phyloP scores from a whole-genome alignment of 345 rosid species.

The Melastoma malabathricum region DNA sequence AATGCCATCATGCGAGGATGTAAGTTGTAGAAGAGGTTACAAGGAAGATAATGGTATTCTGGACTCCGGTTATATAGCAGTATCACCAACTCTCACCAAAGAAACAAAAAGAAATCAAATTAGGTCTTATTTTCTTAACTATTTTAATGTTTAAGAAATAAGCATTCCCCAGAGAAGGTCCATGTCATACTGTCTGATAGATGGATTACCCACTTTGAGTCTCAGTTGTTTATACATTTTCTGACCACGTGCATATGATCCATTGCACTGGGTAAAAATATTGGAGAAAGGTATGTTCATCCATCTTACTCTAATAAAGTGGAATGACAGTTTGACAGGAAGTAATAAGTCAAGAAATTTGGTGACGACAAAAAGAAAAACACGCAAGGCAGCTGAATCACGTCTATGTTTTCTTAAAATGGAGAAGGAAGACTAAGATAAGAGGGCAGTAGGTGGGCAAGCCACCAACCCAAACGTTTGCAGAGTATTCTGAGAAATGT shows the following conservation, averaged over 20 bases:
- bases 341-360: slow-evolving; percentile 3
- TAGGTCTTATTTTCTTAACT: no score
- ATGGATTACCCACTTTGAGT: slow-evolving; percentile 1
- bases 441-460: slow-evolving; percentile 49
- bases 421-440: slow-evolving; percentile 21
- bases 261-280: neutral
- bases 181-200: neutral
- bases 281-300: neutral
- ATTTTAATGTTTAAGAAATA: no score
- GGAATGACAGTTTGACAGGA: slow-evolving; percentile 1
- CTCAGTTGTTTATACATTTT: slow-evolving; percentile 1
- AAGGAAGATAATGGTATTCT: neutral
- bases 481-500: neutral
- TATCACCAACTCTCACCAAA: no score
- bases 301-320: slow-evolving; percentile 2
- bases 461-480: slow-evolving; percentile 39
- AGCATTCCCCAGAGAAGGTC: no score
- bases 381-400: neutral
- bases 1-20: no score
- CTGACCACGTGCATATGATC: slow-evolving; percentile 1
- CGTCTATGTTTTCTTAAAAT: slow-evolving; percentile 9
- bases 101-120: no score
- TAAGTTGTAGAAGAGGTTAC: no score
- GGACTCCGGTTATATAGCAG: no score
- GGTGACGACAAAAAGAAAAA: slow-evolving; percentile 12